Percentiles rank a stretch among this genome's conserved stretches.
Evolutionary conservation across 805 yeast species (phyloP).

Genomic region (Myxozyma kluyveri): DNA sequence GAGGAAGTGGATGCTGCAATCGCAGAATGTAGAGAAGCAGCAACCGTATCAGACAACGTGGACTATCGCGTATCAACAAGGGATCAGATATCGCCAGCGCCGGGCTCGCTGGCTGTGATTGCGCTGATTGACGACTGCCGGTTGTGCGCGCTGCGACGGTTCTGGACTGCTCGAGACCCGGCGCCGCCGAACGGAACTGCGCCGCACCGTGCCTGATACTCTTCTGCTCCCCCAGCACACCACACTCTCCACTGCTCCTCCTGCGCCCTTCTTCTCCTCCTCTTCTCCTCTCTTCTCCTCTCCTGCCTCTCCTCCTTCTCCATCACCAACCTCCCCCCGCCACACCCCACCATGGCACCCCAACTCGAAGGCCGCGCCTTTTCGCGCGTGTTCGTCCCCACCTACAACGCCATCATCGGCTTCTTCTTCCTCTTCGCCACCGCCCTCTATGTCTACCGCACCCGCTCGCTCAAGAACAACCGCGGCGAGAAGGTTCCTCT

Average conservation of each 20-base stretch:
- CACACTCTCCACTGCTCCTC: slow-evolving; percentile 1
- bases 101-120: too few species aligned
- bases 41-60: too few species aligned
- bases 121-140: too few species aligned
- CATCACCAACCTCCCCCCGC: neutral
- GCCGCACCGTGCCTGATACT: neutral
- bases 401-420: slow-evolving; percentile 30
- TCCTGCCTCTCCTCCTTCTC: neutral
- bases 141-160: neutral
- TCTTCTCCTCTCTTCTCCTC: slow-evolving; percentile 2
- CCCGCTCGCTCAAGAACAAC: slow-evolving; percentile 18
- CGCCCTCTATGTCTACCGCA: slow-evolving; percentile 24
- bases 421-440: slow-evolving; percentile 25
- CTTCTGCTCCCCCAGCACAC: too few species aligned
- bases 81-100: too few species aligned
- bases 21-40: too few species aligned
- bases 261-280: neutral
- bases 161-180: too few species aligned
- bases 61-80: too few species aligned
- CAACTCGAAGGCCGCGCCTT: slow-evolving; percentile 25
- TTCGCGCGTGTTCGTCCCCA: slow-evolving; percentile 28
- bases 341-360: slow-evolving; percentile 14
- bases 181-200: too few species aligned
- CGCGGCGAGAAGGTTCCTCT: slow-evolving; percentile 28
- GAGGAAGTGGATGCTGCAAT: too few species aligned